Evolutionary conservation across 148 eudicot genomes (phyloP).

Genomic region (Diospyros kaki): DNA sequence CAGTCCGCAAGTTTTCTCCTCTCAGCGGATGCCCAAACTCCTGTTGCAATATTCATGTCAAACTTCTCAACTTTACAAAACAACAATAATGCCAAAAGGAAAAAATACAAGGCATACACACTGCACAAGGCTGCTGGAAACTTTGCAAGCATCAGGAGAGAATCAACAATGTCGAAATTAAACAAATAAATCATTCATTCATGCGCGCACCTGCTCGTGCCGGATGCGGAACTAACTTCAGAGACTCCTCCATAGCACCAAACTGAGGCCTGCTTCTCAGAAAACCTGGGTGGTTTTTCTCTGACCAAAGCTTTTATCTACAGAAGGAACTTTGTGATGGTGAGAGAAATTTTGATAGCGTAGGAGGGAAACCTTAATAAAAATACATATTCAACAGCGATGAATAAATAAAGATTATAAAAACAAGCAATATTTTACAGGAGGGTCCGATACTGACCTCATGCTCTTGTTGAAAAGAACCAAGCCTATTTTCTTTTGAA

Average conservation of each 20-base stretch:
- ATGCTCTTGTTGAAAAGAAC: slow-evolving; percentile 34
- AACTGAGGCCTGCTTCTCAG: slow-evolving; percentile 17
- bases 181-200: background rate
- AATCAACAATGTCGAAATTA: background rate
- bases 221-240: slow-evolving; percentile 15
- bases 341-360: background rate
- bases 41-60: slow-evolving; percentile 1
- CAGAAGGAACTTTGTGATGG: background rate
- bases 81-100: background rate
- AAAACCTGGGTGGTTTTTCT: slow-evolving; percentile 15
- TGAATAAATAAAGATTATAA: background rate
- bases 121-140: too few relatives aligned
- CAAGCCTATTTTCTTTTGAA: slow-evolving; percentile 84
- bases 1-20: background rate
- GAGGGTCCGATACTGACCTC: slow-evolving; percentile 36
- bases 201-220: slow-evolving; percentile 25
- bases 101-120: too few relatives aligned
- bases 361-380: background rate
- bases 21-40: slow-evolving; percentile 18
- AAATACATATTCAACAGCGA: background rate
- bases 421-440: background rate
- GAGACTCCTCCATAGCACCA: slow-evolving; percentile 15
- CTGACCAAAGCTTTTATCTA: slow-evolving; percentile 27
- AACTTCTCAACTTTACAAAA: background rate
- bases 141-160: too few relatives aligned